phyloP scores from a whole-genome alignment of 2,329 filamentous ascomycete genomes.

The Biscogniauxia sp. region DNA sequence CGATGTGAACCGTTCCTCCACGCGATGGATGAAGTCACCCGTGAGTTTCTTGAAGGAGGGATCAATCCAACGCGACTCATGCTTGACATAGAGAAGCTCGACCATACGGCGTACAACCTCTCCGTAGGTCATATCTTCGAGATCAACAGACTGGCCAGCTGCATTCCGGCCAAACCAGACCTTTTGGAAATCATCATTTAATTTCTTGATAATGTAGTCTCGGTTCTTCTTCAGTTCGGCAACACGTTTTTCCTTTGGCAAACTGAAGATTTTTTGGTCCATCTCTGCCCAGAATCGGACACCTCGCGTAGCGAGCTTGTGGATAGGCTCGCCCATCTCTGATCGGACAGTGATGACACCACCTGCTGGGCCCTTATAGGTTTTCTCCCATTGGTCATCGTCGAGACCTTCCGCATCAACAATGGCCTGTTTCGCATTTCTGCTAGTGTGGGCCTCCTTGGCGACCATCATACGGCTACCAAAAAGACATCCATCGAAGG shows the following conservation, averaged over 20 bases:
- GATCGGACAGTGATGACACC: constrained; percentile 95
- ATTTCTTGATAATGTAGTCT: constrained; percentile 89
- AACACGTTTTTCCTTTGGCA: constrained; percentile 92
- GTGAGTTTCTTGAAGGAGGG: constrained; percentile 77
- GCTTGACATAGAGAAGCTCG: constrained; percentile 86
- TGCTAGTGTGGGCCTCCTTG: constrained; percentile 87
- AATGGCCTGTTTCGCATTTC: constrained; percentile 85
- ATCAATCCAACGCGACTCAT: constrained; percentile 90
- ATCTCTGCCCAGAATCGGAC: constrained; percentile 98
- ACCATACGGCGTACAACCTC: constrained; percentile 86
- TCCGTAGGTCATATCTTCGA: constrained; percentile 94
- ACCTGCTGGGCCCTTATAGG: constrained; percentile 86
- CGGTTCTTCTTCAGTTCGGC: constrained; percentile 84
- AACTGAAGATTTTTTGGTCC: constrained; percentile 95
- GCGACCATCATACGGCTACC: constrained; percentile 94
- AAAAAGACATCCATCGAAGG: constrained; percentile 87
- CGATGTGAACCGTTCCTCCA: constrained; percentile 94
- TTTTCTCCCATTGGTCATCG: constrained; percentile 85
- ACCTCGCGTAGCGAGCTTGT: constrained; percentile 96
- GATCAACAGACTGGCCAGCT: constrained; percentile 74
- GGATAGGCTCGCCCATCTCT: constrained; percentile 99
- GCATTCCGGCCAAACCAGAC: constrained; percentile 92
- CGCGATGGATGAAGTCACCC: constrained; percentile 92
- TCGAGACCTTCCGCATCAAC: constrained; percentile 80
- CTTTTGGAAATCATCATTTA: constrained; percentile 96